These are phyloP conservation scores for Echium plantagineum DNA, from an alignment of 257 asterid genomes.

Conservation along the genomic window DNA sequence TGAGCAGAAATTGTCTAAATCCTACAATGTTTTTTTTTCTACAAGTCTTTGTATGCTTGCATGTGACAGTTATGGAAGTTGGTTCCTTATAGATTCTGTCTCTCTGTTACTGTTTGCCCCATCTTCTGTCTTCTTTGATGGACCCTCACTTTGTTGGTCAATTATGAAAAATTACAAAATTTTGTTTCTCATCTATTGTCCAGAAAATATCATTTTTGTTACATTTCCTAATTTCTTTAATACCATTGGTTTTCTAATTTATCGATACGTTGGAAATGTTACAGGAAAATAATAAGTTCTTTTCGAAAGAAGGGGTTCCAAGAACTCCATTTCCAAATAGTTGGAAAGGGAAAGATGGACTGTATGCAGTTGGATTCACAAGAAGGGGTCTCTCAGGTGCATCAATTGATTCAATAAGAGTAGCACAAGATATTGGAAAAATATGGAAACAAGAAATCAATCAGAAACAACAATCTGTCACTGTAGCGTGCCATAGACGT, in stretches of 20 bases:
- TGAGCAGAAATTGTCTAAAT: constrained; percentile 14
- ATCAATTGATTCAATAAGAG: constrained; percentile 55
- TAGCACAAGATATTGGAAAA: constrained; percentile 63
- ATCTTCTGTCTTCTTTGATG: constrained; percentile 22
- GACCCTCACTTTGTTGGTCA: not conserved
- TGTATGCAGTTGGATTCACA: constrained; percentile 84
- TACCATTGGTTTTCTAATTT: not conserved
- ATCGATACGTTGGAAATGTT: not conserved
- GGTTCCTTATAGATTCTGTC: constrained; percentile 37
- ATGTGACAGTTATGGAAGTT: constrained; percentile 71
- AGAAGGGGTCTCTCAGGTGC: constrained; percentile 88
- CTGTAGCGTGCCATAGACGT: constrained; percentile 32
- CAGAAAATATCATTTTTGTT: too few relatives aligned
- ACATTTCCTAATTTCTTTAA: too few relatives aligned
- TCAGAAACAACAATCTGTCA: constrained; percentile 41
- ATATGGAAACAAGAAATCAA: constrained; percentile 66
- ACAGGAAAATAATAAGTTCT: constrained; percentile 64
- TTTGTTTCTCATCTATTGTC: not conserved
- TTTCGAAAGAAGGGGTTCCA: constrained; percentile 64
- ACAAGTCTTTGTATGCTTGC: constrained; percentile 12
- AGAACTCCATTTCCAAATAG: constrained; percentile 68
- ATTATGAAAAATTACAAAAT: too few relatives aligned
- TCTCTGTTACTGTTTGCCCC: constrained; percentile 21
- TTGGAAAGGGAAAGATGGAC: constrained; percentile 82
- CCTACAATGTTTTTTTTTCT: not conserved